These are phyloP conservation scores for Globisporangium recalcitrans DNA, from an alignment of 352 stramenopile species.

Conservation along the genomic window DNA sequence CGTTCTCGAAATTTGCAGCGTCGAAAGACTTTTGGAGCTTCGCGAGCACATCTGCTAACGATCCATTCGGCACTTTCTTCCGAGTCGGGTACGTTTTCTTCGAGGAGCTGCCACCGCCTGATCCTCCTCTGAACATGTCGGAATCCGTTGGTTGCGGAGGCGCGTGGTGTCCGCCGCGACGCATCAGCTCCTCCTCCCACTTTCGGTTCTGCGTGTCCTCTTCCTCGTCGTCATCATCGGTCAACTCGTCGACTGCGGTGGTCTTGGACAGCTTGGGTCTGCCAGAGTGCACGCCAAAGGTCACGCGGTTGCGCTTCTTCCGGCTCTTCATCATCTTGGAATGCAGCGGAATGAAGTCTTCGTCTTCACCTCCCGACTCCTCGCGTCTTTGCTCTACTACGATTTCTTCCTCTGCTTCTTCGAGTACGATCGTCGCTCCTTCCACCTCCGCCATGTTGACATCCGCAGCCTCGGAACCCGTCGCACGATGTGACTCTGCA, in stretches of 20 bases:
- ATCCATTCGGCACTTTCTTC: slow-evolving; percentile 38
- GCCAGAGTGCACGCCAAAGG: slow-evolving; percentile 41
- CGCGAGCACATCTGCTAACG: slow-evolving; percentile 42
- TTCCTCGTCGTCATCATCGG: slow-evolving; percentile 29
- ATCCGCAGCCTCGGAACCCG: neutral
- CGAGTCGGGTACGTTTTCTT: slow-evolving; percentile 43
- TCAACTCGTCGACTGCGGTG: slow-evolving; percentile 39
- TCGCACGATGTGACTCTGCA: too few species aligned
- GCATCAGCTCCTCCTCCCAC: slow-evolving; percentile 81
- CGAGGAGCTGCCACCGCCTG: neutral
- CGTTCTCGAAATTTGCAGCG: slow-evolving; percentile 33
- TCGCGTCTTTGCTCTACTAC: neutral
- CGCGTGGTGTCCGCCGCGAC: slow-evolving; percentile 45
- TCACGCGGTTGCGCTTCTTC: slow-evolving; percentile 54
- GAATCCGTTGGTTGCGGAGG: neutral
- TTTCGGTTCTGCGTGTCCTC: slow-evolving; percentile 42
- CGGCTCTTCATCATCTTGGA: slow-evolving; percentile 32
- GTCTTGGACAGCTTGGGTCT: slow-evolving; percentile 28
- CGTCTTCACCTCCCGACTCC: slow-evolving; percentile 21
- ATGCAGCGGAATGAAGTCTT: slow-evolving; percentile 71
- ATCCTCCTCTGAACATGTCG: neutral
- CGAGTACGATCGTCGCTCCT: slow-evolving; percentile 21
- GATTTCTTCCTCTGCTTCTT: slow-evolving; percentile 18
- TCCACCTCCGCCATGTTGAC: slow-evolving; percentile 27
- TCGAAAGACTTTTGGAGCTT: slow-evolving; percentile 50